Percentiles rank a stretch among this genome's conserved stretches.
Evolutionary conservation across 768 basidiomycete genomes (phyloP).

Genomic region (Vishniacozyma victoriae): DNA sequence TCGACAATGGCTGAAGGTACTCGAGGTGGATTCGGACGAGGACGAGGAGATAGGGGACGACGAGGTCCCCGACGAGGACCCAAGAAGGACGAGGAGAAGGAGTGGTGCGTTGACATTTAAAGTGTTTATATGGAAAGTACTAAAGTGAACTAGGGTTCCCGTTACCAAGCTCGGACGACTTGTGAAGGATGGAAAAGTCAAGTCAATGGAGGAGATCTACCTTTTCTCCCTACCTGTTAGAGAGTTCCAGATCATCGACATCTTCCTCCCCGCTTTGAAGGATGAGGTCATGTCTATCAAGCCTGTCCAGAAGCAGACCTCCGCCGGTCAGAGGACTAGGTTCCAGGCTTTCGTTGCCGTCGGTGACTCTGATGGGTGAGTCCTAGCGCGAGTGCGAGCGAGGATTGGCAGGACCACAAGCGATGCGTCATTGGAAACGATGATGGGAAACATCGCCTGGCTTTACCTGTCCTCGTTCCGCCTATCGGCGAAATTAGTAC

Average conservation of each 20-base stretch:
- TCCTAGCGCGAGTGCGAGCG: too few species aligned
- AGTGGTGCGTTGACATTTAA: conserved; percentile 62
- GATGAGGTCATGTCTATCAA: conserved; percentile 96
- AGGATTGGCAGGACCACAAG: too few species aligned
- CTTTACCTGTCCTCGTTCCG: too few species aligned
- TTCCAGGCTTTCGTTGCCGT: conserved; percentile 99
- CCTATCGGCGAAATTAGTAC: not conserved
- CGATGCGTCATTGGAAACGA: too few species aligned
- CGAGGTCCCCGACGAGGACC: conserved; percentile 86
- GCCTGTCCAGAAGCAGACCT: conserved; percentile 99
- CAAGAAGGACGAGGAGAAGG: conserved; percentile 99
- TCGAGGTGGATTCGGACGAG: conserved; percentile 85
- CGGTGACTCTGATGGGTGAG: conserved; percentile 84
- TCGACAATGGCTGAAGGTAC: conserved; percentile 51
- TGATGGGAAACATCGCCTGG: too few species aligned
- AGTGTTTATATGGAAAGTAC: too few species aligned
- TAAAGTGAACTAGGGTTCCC: conserved; percentile 86
- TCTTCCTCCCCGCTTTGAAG: conserved; percentile 98
- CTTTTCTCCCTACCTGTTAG: conserved; percentile 99
- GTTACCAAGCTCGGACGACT: conserved; percentile 99
- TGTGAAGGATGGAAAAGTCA: conserved; percentile 99
- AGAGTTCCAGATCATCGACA: conserved; percentile 99
- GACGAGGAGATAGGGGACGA: conserved; percentile 56
- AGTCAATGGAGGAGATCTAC: conserved; percentile 99
- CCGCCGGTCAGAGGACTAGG: conserved; percentile 97